Evolutionary conservation across 2,329 filamentous ascomycete genomes (phyloP), one percentile per base, ranked within the genome.

Genomic region (Pseudogymnoascus sp.): DNA sequence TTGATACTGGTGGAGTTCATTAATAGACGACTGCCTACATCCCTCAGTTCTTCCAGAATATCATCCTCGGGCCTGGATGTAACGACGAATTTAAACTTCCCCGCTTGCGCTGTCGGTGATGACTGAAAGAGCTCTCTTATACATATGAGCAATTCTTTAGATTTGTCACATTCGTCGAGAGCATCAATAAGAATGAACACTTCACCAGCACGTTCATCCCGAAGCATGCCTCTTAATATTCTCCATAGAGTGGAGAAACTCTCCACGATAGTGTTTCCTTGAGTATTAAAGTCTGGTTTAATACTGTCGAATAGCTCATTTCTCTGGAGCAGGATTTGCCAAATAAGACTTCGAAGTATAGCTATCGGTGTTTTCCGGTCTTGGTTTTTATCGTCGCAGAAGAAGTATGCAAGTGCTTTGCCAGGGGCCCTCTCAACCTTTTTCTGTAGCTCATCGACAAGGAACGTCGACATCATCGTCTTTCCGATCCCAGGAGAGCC

Each of bases 401-500:
- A 63, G 12, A 31, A 63, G 3, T 60, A 63, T 1, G 43, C 16
- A 1, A 63, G 11, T 9, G 14, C 23, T 45, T 14, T 38, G 2
- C 25, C 9, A 35, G 41, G 43, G 4, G 6, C 21, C 1, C 7
- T 18, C 16, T 28, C n/a, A 4, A 43, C n/a, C 18, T 63, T 23
- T n/a, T 43, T 31, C 21, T 60, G 52, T 9, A 63, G 11, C 52
- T 63, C 37, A n/a, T 60, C 16, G 6, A 43, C 23, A 14, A 63
- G 25, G n/a, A 38, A 63, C 0, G 21, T 60, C 6, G 52, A 60
- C 14, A 63, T 18, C 37, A 63, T 63, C 5, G 61, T 40, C 11
- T 63, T 63, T 31, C 61, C 55, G 5, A 60, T 63, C n/a, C 61
- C 61, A 25, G 61, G 61, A 7, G 31, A 37, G 5, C 61, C 61